Conservation (phyloP, 2,329 filamentous ascomycete species). For the Ophiognomonia clavigignenti-juglandacearum region DNA sequence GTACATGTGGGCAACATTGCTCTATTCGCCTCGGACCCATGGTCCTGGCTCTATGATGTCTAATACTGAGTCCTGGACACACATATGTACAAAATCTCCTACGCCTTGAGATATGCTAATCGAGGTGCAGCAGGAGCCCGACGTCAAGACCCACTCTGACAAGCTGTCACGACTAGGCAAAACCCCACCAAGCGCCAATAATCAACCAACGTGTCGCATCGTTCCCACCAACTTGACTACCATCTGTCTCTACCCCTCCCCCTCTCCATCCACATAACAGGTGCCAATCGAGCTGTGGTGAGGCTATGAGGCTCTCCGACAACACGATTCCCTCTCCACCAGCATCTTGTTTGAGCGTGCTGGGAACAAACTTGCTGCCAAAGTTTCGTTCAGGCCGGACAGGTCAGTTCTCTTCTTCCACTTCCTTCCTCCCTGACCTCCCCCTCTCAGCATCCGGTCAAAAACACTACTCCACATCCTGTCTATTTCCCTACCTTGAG, state of each 20-base stretch:
- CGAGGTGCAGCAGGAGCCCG: background rate
- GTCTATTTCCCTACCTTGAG: too few species aligned
- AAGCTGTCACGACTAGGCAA: conserved; percentile 4
- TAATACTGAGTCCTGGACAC: too few species aligned
- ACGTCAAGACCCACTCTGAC: background rate
- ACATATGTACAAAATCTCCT: too few species aligned
- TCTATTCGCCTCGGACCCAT: too few species aligned
- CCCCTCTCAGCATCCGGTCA: too few species aligned
- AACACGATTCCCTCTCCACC: background rate
- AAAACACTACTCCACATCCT: too few species aligned
- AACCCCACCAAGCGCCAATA: too few species aligned
- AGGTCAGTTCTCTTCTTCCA: conserved; percentile 4
- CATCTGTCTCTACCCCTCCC: background rate
- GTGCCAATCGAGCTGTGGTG: background rate
- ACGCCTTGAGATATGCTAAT: background rate
- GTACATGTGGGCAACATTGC: too few species aligned
- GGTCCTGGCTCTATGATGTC: too few species aligned
- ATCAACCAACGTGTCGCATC: too few species aligned
- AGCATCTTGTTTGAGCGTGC: background rate
- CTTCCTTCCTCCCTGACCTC: background rate
- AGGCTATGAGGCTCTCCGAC: background rate
- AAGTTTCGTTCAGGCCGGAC: conserved; percentile 4
- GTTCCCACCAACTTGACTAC: background rate
- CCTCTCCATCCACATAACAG: background rate
- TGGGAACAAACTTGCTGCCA: conserved; percentile 2